phyloP scores from a whole-genome alignment of 345 rosid species.

The Populus euphratica region DNA sequence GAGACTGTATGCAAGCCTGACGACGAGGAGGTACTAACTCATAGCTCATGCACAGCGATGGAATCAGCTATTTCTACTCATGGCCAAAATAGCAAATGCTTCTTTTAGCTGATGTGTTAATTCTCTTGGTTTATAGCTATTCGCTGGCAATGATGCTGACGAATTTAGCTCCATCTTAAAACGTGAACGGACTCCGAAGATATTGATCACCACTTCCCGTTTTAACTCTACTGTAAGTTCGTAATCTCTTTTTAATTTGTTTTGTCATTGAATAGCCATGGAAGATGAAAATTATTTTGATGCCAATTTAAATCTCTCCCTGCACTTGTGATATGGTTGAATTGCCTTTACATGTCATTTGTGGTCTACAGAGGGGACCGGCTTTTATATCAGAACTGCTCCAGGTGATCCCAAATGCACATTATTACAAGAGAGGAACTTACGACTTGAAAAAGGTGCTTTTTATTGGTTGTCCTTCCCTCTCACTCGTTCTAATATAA shows the following conservation, averaged over 20 bases:
- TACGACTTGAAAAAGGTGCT: conserved; percentile 84
- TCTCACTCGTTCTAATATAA: not conserved
- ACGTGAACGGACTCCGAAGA: conserved; percentile 54
- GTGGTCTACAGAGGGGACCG: conserved; percentile 70
- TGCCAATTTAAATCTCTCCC: not conserved
- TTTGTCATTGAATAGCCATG: not conserved
- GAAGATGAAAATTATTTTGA: not conserved
- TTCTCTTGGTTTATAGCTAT: conserved; percentile 44
- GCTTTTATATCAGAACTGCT: conserved; percentile 72
- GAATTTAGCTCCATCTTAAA: conserved; percentile 69
- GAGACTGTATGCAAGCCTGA: conserved; percentile 89
- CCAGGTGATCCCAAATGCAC: conserved; percentile 77
- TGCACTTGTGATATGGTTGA: conserved; percentile 2
- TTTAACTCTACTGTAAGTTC: conserved; percentile 79
- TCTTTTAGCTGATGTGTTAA: conserved; percentile 1
- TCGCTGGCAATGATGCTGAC: conserved; percentile 83
- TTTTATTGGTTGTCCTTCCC: not conserved
- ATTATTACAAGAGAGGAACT: conserved; percentile 78
- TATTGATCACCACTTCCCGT: conserved; percentile 87
- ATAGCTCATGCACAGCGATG: not conserved
- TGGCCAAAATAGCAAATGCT: not conserved
- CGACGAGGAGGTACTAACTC: conserved; percentile 69
- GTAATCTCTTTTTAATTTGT: not conserved
- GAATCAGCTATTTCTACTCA: not conserved
- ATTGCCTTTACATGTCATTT: conserved; percentile 2